A percentile compares a stretch with the other conserved stretches of the same genome.
Evolutionary conservation across 2,329 filamentous ascomycete genomes (phyloP).

Genomic region (Fusarium begoniae): DNA sequence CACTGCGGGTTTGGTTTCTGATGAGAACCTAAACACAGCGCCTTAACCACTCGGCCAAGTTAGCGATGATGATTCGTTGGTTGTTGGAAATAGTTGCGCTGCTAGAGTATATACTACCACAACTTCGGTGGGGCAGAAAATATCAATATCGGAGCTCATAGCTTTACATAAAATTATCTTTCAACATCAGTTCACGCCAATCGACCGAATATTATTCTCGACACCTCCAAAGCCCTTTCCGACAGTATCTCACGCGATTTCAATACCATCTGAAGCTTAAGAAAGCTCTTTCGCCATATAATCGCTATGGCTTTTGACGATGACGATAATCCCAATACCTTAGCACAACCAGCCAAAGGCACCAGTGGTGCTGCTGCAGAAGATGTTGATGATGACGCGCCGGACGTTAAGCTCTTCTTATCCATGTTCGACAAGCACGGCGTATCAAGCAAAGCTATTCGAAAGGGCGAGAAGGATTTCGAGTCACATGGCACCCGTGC

Average conservation of each 20-base stretch:
- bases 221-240: not conserved
- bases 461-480: conserved; percentile 96
- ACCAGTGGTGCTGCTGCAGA: conserved; percentile 53
- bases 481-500: conserved; percentile 88
- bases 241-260: not conserved
- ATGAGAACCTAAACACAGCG: conserved; percentile 39
- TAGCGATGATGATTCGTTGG: conserved; percentile 34
- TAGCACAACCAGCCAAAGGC: conserved; percentile 27
- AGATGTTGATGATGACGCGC: conserved; percentile 79
- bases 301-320: conserved; percentile 56
- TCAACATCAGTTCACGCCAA: conserved; percentile 14
- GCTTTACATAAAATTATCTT: conserved; percentile 34
- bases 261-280: not conserved
- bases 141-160: conserved; percentile 23
- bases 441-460: conserved; percentile 72
- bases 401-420: conserved; percentile 83
- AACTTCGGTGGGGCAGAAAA: not conserved
- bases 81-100: accelerated
- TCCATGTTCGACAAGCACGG: conserved; percentile 61
- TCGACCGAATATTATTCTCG: not conserved
- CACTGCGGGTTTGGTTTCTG: conserved; percentile 38
- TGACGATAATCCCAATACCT: conserved; percentile 51
- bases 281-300: not conserved
- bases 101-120: accelerated
- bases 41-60: conserved; percentile 40